Percentiles rank a stretch among this genome's conserved stretches.
Conservation (phyloP, 2,329 filamentous ascomycete species). For the Colletotrichum orchidophilum region DNA sequence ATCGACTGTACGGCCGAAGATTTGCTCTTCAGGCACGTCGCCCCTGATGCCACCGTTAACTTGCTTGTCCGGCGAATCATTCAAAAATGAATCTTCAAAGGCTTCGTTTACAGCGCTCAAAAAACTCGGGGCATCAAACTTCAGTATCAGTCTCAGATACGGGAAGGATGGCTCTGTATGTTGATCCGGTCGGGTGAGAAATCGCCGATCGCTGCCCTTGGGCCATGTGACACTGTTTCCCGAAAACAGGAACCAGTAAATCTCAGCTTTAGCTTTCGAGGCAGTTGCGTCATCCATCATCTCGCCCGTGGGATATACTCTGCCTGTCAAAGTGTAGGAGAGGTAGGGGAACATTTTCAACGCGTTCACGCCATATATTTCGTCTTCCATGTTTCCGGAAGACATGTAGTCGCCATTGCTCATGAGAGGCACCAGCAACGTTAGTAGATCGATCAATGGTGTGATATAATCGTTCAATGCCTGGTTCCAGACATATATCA, state of each 20-base stretch:
- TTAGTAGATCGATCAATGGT: slow-evolving; percentile 83
- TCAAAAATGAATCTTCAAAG: slow-evolving; percentile 94
- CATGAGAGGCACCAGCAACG: slow-evolving; percentile 70
- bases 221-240: slow-evolving; percentile 83
- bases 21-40: slow-evolving; percentile 70
- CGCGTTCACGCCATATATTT: slow-evolving; percentile 74
- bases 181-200: slow-evolving; percentile 67
- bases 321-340: slow-evolving; percentile 88
- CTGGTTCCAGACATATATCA: slow-evolving; percentile 97
- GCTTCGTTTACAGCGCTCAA: slow-evolving; percentile 96
- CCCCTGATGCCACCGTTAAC: slow-evolving; percentile 61
- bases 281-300: slow-evolving; percentile 77
- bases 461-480: slow-evolving; percentile 90
- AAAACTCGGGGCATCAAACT: slow-evolving; percentile 91
- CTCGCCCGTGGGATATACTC: slow-evolving; percentile 89
- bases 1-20: slow-evolving; percentile 78
- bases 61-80: slow-evolving; percentile 75
- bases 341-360: slow-evolving; percentile 95
- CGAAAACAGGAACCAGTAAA: slow-evolving; percentile 95
- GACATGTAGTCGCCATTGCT: slow-evolving; percentile 62
- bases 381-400: slow-evolving; percentile 66
- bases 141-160: slow-evolving; percentile 83
- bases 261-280: slow-evolving; percentile 80
- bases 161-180: slow-evolving; percentile 80
- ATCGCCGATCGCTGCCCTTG: slow-evolving; percentile 66